Evolutionary conservation across 2,329 filamentous ascomycete species (phyloP), one percentile per base, ranked within the genome.

Genomic region (Pyrenophora seminiperda): DNA sequence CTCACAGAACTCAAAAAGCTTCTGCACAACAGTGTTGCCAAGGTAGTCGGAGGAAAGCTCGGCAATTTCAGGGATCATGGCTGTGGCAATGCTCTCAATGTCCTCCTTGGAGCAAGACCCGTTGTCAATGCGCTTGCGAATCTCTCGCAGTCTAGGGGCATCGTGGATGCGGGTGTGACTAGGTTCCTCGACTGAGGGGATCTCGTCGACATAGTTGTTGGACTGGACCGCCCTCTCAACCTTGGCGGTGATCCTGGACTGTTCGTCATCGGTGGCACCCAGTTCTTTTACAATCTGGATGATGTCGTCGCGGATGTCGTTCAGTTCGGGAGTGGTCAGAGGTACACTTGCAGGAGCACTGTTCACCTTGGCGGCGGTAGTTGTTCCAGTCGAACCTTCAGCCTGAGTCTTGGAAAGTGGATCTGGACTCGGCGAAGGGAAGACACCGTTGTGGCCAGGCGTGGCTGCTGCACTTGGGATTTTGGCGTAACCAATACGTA

Each of bases 1-100:
- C 0, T 91, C 94, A 77, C 94, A 97, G 76, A 90, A 91, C 73
- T 99, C 93, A 68, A 99, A 99, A 37, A 99, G 80, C 76, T 99
- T 99, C 77, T 99, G 94, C 14, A 99, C 93, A n/a, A 99, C 94
- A 0, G 94, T 99, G 76, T 99, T 99, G 63, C 94, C 94, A 24
- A 99, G 83, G 66, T 99, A 99, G 74, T 99, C 94, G 0, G 93
- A 96, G 2, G 94, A 83, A 18, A 99, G 80, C 74, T 99, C 94
- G 3, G 92, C 91, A 70, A 99, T 94, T 73, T 99, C 94, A 7
- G 93, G 91, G 13, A 99, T 83, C 94, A 99, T 99, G 56, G 90
- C 90, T 54, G 90, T 81, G 32, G 94, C 94, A 56, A 94, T 95
- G 58, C 86, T 88, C 74, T 99, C 94, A 61, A 97, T 95, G 73